Evolutionary conservation across 805 yeast species (phyloP), one percentile per base, ranked within the genome.

Genomic region (Brettanomyces nanus): DNA sequence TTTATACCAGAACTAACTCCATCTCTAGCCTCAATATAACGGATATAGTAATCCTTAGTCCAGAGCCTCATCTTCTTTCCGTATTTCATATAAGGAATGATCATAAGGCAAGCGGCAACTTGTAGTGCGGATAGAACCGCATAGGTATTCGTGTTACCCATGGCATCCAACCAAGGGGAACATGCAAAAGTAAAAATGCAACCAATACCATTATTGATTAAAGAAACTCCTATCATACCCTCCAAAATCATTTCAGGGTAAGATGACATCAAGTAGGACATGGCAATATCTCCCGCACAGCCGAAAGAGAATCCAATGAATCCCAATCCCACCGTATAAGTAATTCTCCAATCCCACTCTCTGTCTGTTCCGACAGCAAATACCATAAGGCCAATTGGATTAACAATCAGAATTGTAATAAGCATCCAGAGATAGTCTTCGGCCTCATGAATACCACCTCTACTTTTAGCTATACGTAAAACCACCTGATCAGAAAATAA

Each of bases 271-370:
- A 76, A 61, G 41, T 78, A 78, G 1, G 76, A 67, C 75, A 79
- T 71, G 27, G 82, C 77, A 36, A 77, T 73, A 53, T 80, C 86
- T 52, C 85, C 85, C 11, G 80, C 71, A 37, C 80, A 73, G 51
- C 84, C 85, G 62, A 77, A 78, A 1, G 83, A 79, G 43, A 77
- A 74, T 1, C 85, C 85, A 43, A 78, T 69, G 47, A 78, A 70
- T 1, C 77, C 85, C 28, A 79, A 58, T 1, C 82, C 83, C 20
- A 74, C 66, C 4, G 54, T 50, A 48, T 77, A 78, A 25, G 73
- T 69, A 17, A 69, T 65, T 35, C 65, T 68, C 75, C 78, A 73
- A 31, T 65, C 58, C 65, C 76, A 65, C n/a, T 53, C 52, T 33
- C 68, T 65, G 32, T 69, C 80, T 7, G 85, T 72, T 26, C 84